Conservation (phyloP, 2,329 filamentous ascomycete species). For the Ilyonectria sp. region DNA sequence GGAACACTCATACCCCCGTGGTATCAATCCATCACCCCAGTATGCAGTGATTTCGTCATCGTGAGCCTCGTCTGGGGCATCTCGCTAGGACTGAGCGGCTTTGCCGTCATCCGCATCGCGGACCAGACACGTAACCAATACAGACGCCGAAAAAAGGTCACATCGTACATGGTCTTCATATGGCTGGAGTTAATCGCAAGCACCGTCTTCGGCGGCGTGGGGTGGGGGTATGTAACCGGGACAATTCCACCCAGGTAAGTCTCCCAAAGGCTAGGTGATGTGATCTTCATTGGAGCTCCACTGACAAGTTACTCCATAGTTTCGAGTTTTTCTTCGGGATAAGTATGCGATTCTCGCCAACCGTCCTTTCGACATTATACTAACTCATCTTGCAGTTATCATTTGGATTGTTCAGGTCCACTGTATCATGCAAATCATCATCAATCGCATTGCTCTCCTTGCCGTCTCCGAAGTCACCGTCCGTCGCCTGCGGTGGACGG, state of each 20-base stretch:
- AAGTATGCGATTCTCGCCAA: constrained; percentile 28
- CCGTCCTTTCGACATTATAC: neutral
- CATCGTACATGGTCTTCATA: constrained; percentile 57
- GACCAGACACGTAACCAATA: constrained; percentile 54
- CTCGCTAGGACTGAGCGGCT: constrained; percentile 54
- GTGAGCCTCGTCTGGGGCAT: constrained; percentile 57
- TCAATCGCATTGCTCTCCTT: constrained; percentile 65
- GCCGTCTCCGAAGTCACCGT: constrained; percentile 56
- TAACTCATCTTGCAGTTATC: constrained; percentile 38
- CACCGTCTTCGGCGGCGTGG: constrained; percentile 52
- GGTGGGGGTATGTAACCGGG: constrained; percentile 54
- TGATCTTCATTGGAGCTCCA: neutral
- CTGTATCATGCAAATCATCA: constrained; percentile 66
- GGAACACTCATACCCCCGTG: constrained; percentile 45
- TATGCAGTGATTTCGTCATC: constrained; percentile 50
- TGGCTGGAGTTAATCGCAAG: constrained; percentile 57
- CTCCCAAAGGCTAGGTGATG: neutral
- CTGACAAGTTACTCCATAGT: constrained; percentile 44
- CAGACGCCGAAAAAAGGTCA: constrained; percentile 51
- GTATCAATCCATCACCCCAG: constrained; percentile 41
- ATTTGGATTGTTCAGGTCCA: constrained; percentile 56
- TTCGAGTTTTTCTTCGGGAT: constrained; percentile 46
- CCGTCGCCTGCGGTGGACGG: constrained; percentile 59
- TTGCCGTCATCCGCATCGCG: constrained; percentile 52
- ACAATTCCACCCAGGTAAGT: constrained; percentile 49